Percentiles rank a stretch among this genome's conserved stretches.
Conservation (phyloP, 305 asterid species). For the Caryopteris hybrid region DNA sequence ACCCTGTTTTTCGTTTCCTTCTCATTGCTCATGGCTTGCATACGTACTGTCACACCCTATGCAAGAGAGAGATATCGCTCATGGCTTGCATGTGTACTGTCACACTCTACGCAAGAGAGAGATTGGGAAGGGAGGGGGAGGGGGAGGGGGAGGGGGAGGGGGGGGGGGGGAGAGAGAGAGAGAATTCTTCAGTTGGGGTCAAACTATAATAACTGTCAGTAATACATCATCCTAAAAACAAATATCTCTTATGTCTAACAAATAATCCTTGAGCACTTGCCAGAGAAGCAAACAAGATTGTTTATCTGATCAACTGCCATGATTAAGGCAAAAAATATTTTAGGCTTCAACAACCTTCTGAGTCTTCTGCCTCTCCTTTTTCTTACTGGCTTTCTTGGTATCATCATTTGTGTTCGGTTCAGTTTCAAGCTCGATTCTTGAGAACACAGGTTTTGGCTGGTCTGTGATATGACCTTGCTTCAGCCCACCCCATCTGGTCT, state of each 20-base stretch:
- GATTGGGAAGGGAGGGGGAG: not conserved
- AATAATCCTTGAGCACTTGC: not conserved
- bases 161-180: not conserved
- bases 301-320: constrained; percentile 9
- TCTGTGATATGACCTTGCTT: constrained; percentile 71
- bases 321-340: not conserved
- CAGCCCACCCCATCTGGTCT: constrained; percentile 89
- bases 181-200: not conserved
- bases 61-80: not conserved
- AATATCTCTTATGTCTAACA: constrained; percentile 6
- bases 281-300: not conserved
- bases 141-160: too few species aligned
- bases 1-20: not conserved
- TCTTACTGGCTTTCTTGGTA: constrained; percentile 39
- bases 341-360: constrained; percentile 54
- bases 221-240: not conserved
- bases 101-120: not conserved
- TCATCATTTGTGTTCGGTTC: constrained; percentile 36
- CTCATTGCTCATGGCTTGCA: not conserved
- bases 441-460: constrained; percentile 72
- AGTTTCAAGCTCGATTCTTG: constrained; percentile 58
- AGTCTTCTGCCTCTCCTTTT: constrained; percentile 38
- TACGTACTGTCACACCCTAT: not conserved
- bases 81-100: not conserved
- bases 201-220: not conserved